Base-by-base conservation (phyloP, 2,329 filamentous ascomycete genomes). In the Rhinocladiella mackenziei region DNA sequence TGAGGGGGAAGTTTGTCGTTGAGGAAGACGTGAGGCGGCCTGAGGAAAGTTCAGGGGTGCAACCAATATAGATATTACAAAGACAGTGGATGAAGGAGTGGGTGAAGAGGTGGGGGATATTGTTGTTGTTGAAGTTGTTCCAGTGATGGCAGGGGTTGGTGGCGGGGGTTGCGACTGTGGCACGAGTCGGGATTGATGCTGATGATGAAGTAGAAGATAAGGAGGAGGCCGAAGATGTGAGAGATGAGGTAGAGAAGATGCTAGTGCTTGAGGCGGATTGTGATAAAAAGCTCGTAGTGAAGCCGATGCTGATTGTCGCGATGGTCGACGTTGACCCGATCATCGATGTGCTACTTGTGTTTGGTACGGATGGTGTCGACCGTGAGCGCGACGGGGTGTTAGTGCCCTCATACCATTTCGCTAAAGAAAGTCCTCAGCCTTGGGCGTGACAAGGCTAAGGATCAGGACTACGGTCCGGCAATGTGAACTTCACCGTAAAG, bases 1-100 rank as follows among this genome's bases (percentile, higher is more conserved):
- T 79, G 56, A 77, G 62, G 9, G 63, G 55, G n/a, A 66, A 55
- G 53, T 69, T 66, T 13, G 71, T 62, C 58, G 75, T 70, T 43
- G 40, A 33, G 8, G 32, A 26, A 11, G 64, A 60, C 47, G 82
- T 68, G 40, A 78, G 76, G 13, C 56, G 47, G 17, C 50, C 37
- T 39, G 39, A 48, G 28, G 53, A 11, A 4, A 44, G 39, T 29
- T 58, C 48, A 20, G 45, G 10, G 7, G 45, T 37, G 41, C 47
- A 48, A 30, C 48, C 42, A 9, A 49, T n/a, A 39, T 54, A 40
- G 34, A 44, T 29, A 30, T 43, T 39, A 2, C 41, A 41, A 19
- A 31, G 41, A 17, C 37, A 39, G 26, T 29, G 13, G 15, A 31
- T 36, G 33, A 14, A 10, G 23, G n/a, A n/a, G 23, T 2, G n/a